Conservation (phyloP, 2,329 filamentous ascomycete species). For the Dendrostoma leiphaemia region DNA sequence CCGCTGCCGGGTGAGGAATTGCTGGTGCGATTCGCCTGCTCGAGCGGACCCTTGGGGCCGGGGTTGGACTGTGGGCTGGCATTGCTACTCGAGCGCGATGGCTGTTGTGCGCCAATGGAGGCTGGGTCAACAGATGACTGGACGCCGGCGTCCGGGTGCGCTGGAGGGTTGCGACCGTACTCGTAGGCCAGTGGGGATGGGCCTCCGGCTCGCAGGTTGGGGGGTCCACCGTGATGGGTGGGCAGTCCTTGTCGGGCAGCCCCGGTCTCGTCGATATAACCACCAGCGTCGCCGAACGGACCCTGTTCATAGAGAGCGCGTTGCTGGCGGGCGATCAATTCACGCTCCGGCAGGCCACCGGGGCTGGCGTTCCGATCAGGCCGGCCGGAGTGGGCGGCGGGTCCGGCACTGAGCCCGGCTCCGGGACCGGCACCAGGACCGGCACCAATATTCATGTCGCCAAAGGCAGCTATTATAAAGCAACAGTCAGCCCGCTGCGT, state of each 20-base stretch:
- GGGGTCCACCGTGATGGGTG: slow-evolving; percentile 59
- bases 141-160: slow-evolving; percentile 50
- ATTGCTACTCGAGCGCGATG: slow-evolving; percentile 77
- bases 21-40: slow-evolving; percentile 74
- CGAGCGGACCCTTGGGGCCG: slow-evolving; percentile 59
- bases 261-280: slow-evolving; percentile 67
- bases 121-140: slow-evolving; percentile 39
- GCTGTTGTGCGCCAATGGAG: slow-evolving; percentile 49
- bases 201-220: slow-evolving; percentile 68
- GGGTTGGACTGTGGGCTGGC: slow-evolving; percentile 76
- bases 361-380: slow-evolving; percentile 84
- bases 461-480: slow-evolving; percentile 47
- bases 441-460: slow-evolving; percentile 40
- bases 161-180: slow-evolving; percentile 41
- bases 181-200: slow-evolving; percentile 81
- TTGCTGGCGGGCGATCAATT: slow-evolving; percentile 93
- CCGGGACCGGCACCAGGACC: slow-evolving; percentile 30
- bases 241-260: slow-evolving; percentile 64
- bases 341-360: slow-evolving; percentile 84
- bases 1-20: slow-evolving; percentile 76
- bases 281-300: slow-evolving; percentile 64
- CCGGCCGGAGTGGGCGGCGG: slow-evolving; percentile 48
- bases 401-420: slow-evolving; percentile 33
- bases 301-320: slow-evolving; percentile 86
- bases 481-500: slow-evolving; percentile 26